Conservation (phyloP, 1,284 basidiomycete species). For the Cutaneotrichosporon dermatis region DNA sequence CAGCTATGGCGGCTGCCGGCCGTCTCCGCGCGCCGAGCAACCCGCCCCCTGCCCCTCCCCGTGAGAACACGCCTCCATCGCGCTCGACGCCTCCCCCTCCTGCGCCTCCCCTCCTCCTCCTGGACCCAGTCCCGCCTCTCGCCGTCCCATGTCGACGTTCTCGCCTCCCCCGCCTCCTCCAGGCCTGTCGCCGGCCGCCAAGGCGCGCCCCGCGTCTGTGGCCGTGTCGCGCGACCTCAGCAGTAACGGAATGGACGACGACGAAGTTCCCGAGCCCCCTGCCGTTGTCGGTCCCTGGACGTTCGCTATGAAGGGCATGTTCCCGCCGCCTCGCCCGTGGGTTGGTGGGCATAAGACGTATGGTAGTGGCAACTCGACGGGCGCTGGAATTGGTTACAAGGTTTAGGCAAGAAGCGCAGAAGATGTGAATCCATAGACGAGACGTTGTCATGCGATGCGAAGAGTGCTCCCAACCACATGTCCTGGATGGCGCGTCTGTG, state of each 20-base stretch:
- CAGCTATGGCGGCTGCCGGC: constrained; percentile 19
- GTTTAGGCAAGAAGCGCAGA: constrained; percentile 1
- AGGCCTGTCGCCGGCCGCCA: constrained; percentile 7
- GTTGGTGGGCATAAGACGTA: constrained; percentile 42
- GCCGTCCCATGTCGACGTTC: constrained; percentile 1
- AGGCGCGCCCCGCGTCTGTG: constrained; percentile 29
- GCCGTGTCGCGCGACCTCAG: constrained; percentile 13
- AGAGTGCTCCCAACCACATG: too few relatives aligned
- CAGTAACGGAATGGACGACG: constrained; percentile 16
- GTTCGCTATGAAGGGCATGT: constrained; percentile 50
- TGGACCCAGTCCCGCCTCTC: constrained; percentile 29
- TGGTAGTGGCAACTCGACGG: constrained; percentile 36
- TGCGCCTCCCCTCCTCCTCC: constrained; percentile 25
- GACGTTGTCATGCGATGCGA: too few relatives aligned
- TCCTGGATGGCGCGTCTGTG: too few relatives aligned
- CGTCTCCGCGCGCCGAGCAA: constrained; percentile 13
- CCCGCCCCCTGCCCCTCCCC: constrained; percentile 5
- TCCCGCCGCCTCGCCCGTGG: constrained; percentile 46
- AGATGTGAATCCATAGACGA: too few relatives aligned
- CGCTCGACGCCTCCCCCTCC: constrained; percentile 6
- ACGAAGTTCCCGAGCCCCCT: constrained; percentile 35
- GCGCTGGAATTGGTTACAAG: constrained; percentile 40
- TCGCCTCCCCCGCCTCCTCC: constrained; percentile 7
- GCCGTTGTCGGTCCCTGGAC: constrained; percentile 45
- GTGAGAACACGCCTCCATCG: constrained; percentile 2